A percentile compares a stretch with the other conserved stretches of the same genome.
Evolutionary conservation across 106 monocot species (phyloP).

Genomic region (Allium fistulosum): DNA sequence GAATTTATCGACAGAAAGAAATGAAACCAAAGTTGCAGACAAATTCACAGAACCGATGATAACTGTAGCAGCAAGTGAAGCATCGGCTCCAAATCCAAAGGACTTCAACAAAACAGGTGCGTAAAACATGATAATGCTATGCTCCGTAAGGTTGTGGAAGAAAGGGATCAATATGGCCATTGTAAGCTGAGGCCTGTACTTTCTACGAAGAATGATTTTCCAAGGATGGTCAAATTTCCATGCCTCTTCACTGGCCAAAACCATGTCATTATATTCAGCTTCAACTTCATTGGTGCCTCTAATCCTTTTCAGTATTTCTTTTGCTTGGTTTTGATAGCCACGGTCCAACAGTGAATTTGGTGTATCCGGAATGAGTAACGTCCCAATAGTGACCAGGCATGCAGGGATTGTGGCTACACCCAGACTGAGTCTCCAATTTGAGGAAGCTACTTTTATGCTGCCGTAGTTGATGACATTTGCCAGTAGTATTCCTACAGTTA

Average conservation of each 20-base stretch:
- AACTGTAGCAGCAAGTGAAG: constrained; percentile 42
- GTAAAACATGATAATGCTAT: constrained; percentile 66
- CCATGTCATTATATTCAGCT: not conserved
- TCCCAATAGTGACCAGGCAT: not conserved
- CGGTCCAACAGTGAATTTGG: constrained; percentile 14
- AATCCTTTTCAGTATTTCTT: not conserved
- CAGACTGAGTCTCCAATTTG: constrained; percentile 7
- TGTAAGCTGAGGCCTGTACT: constrained; percentile 34
- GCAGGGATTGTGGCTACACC: constrained; percentile 8
- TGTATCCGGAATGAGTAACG: constrained; percentile 10
- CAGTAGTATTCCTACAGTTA: constrained; percentile 3
- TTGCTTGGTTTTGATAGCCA: constrained; percentile 4
- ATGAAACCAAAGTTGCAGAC: constrained; percentile 37
- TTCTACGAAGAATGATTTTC: constrained; percentile 31
- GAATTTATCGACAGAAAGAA: constrained; percentile 26
- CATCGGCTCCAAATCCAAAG: constrained; percentile 38
- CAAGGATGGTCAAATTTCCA: constrained; percentile 4
- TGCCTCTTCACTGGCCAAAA: constrained; percentile 3
- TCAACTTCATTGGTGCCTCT: not conserved
- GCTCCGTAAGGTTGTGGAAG: constrained; percentile 54
- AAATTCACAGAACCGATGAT: constrained; percentile 50
- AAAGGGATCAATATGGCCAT: constrained; percentile 51
- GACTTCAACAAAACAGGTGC: constrained; percentile 60
- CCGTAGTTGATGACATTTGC: constrained; percentile 10
- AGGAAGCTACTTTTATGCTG: not conserved